Conservation (phyloP, 2,329 filamentous ascomycete genomes). For the Monosporascus sp. region DNA sequence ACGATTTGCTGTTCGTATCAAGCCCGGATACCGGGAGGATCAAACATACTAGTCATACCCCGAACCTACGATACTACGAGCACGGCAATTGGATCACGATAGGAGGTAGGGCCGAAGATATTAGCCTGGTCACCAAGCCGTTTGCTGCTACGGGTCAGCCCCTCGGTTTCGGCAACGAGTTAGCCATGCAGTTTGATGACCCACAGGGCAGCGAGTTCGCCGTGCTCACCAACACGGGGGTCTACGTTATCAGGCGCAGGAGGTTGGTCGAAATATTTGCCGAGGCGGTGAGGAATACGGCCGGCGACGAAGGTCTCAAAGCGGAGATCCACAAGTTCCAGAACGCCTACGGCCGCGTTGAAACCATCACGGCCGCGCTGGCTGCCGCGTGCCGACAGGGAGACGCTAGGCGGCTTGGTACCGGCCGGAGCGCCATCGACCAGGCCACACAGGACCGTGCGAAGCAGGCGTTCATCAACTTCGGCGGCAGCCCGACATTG, state of each 20-base stretch:
- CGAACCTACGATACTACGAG: slow-evolving; percentile 64
- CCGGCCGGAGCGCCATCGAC: slow-evolving; percentile 70
- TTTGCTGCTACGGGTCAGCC: slow-evolving; percentile 66
- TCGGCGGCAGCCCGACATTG: slow-evolving; percentile 79
- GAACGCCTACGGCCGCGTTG: slow-evolving; percentile 77
- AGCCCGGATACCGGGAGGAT: slow-evolving; percentile 87
- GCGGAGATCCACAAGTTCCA: slow-evolving; percentile 80
- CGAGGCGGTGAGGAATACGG: slow-evolving; percentile 66
- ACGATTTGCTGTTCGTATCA: slow-evolving; percentile 74
- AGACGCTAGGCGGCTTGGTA: slow-evolving; percentile 65
- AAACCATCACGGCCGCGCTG: slow-evolving; percentile 84
- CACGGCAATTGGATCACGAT: slow-evolving; percentile 75
- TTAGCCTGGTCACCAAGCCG: slow-evolving; percentile 69
- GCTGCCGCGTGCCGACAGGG: slow-evolving; percentile 95
- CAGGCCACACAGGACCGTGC: slow-evolving; percentile 82
- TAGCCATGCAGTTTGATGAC: slow-evolving; percentile 92
- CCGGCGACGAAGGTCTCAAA: slow-evolving; percentile 75
- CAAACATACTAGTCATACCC: slow-evolving; percentile 49
- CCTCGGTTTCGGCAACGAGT: slow-evolving; percentile 85
- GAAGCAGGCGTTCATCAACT: slow-evolving; percentile 83
- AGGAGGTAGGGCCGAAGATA: slow-evolving; percentile 66
- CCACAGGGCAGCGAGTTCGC: slow-evolving; percentile 72
- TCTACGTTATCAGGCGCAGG: slow-evolving; percentile 79
- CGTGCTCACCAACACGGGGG: slow-evolving; percentile 83
- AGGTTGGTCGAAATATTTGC: slow-evolving; percentile 91